Evolutionary conservation across 1,284 basidiomycete species (phyloP).

Genomic region (Cutaneotrichosporon sp.): DNA sequence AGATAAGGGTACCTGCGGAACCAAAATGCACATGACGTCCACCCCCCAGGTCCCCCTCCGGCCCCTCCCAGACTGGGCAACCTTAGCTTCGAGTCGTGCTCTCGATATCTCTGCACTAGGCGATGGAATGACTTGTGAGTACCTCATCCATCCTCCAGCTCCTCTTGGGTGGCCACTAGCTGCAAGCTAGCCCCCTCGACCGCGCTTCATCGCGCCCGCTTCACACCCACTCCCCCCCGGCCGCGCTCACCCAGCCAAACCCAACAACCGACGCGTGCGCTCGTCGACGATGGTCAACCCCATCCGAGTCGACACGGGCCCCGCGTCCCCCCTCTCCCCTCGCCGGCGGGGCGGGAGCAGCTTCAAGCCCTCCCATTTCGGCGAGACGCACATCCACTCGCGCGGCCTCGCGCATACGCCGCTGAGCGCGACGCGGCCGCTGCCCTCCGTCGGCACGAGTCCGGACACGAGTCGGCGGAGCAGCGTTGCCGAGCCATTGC

Average conservation of each 20-base stretch:
- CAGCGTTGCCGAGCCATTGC: not conserved
- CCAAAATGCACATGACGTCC: constrained; percentile 8
- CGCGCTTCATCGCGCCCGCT: too few species aligned
- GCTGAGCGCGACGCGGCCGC: not conserved
- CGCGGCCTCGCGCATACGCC: not conserved
- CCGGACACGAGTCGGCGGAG: not conserved
- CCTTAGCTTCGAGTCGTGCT: too few species aligned
- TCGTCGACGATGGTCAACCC: constrained; percentile 34
- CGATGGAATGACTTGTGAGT: constrained; percentile 25
- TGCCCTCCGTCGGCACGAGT: not conserved
- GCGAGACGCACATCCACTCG: not conserved
- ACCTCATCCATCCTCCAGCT: not conserved
- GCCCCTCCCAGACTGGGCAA: too few species aligned
- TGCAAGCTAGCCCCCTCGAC: too few species aligned
- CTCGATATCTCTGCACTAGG: not conserved
- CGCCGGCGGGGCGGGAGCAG: not conserved
- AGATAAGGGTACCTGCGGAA: constrained; percentile 8
- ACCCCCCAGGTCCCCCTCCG: not conserved
- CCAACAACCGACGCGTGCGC: constrained; percentile 20
- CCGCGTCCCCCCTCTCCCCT: not conserved
- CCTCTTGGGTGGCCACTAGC: too few species aligned
- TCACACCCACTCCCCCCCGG: not conserved
- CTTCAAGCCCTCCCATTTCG: not conserved
- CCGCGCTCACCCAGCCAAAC: not conserved
- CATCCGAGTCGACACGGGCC: not conserved